Evolutionary conservation across 768 basidiomycete genomes (phyloP), one percentile per base, ranked within the genome.

Genomic region (Artomyces pyxidatus): DNA sequence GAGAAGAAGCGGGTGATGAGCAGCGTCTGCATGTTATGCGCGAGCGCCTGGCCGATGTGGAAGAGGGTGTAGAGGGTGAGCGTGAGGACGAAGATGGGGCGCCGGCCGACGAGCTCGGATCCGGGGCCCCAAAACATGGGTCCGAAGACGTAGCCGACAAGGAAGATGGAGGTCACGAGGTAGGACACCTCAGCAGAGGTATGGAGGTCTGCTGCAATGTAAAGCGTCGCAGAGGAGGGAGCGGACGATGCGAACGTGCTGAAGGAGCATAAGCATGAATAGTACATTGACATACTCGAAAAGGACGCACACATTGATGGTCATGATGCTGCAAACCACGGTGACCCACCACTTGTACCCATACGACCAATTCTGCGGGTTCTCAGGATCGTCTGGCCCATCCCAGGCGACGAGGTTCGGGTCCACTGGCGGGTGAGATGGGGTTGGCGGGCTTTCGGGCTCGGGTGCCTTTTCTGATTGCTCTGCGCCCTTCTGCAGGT

Each of bases 1-100:
- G 55, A 47, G 19, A 61, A 42, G 50, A 61, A 61, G 21, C 59
- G 57, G 17, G 50, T 51, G 37, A 49, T 44, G 27, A 57, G 28
- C 7, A 57, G 44, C 14, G 56, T 54, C 16, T 32, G 6, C 28
- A 57, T 51, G 32, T 57, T 45, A 9, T 37, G 46, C 2, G 47
- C 45, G 39, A 53, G 45, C 2, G 28, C 40, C 41, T 52, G 53
- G 10, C 53, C 53, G 19, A 52, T 32, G 23, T 41, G 37, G 44
- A 44, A 46, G 3, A 54, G 16, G 6, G 50, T 51, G 48, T 51
- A 54, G 6, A 42, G 42, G 11, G 23, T 14, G 45, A 54, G 27
- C 10, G 55, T 6, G 29, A 50, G 30, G 3, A 54, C 37, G 32
- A 54, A 48, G 16, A 54, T 41, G 5, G 47, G 45, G 28, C 53